phyloP scores from a whole-genome alignment of 768 basidiomycete species.

The Pulveroboletus sp. region DNA sequence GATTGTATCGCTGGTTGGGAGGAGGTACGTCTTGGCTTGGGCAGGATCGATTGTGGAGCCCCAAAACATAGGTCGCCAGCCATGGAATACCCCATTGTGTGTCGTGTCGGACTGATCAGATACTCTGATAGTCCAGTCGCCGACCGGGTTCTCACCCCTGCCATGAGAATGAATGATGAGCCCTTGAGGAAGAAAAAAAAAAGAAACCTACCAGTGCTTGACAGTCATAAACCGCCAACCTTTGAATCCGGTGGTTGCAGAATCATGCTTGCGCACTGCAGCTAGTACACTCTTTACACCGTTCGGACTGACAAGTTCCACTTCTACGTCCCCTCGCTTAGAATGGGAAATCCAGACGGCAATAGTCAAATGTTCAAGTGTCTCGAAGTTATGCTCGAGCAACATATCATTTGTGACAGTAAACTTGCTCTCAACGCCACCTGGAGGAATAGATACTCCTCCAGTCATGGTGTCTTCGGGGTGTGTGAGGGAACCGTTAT shows the following conservation, averaged over 20 bases:
- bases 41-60: constrained; percentile 78
- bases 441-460: constrained; percentile 62
- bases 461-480: constrained; percentile 50
- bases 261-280: constrained; percentile 64
- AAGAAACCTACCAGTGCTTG: constrained; percentile 80
- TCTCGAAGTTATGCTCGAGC: constrained; percentile 74
- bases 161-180: constrained; percentile 14
- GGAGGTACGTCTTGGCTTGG: constrained; percentile 59
- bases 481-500: constrained; percentile 51
- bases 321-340: constrained; percentile 88
- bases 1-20: constrained; percentile 50
- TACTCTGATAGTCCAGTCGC: constrained; percentile 87
- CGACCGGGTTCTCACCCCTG: constrained; percentile 88
- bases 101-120: constrained; percentile 68
- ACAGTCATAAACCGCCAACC: constrained; percentile 99
- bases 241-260: constrained; percentile 65
- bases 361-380: constrained; percentile 88
- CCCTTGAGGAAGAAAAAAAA: neutral
- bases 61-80: constrained; percentile 94
- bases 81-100: constrained; percentile 69
- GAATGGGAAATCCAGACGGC: constrained; percentile 91
- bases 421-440: constrained; percentile 64
- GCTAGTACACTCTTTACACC: constrained; percentile 86
- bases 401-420: constrained; percentile 67
- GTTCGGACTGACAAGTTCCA: constrained; percentile 81